These are phyloP conservation scores for Mycena kentingensis DNA, from an alignment of 768 basidiomycete species.

Conservation along the genomic window DNA sequence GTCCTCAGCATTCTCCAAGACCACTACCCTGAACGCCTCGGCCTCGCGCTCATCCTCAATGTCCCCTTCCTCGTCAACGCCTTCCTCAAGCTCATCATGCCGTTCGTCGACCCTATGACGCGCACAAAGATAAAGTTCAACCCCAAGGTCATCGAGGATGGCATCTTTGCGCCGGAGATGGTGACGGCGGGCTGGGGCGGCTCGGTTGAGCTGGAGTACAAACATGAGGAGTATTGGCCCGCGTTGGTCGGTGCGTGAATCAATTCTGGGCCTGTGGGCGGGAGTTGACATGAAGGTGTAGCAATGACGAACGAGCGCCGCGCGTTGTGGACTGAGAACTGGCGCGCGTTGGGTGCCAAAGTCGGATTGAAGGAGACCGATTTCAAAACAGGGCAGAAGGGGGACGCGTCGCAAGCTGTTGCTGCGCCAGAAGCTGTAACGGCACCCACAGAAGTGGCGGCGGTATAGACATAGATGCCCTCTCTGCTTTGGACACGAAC, in stretches of 20 bases:
- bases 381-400: slow-evolving; percentile 48
- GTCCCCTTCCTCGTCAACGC: slow-evolving; percentile 76
- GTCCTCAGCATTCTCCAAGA: slow-evolving; percentile 71
- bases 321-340: slow-evolving; percentile 54
- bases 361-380: slow-evolving; percentile 82
- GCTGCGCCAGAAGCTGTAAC: background rate
- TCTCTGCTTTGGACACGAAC: no score
- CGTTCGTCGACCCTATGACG: slow-evolving; percentile 84
- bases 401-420: background rate
- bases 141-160: slow-evolving; percentile 63
- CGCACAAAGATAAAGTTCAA: slow-evolving; percentile 77
- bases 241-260: slow-evolving; percentile 44
- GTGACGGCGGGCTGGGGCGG: slow-evolving; percentile 78
- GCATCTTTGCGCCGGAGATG: slow-evolving; percentile 68
- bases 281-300: background rate
- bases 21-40: slow-evolving; percentile 88
- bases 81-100: slow-evolving; percentile 77
- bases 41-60: slow-evolving; percentile 70
- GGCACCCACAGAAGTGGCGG: no score
- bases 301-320: slow-evolving; percentile 52
- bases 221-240: slow-evolving; percentile 76
- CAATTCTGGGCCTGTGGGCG: background rate
- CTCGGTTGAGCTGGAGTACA: slow-evolving; percentile 64
- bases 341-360: slow-evolving; percentile 67
- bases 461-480: no score